These are phyloP conservation scores for Pseudonitzschia multiseries DNA, from an alignment of 108 stramenopile genomes.

Conservation along the genomic window DNA sequence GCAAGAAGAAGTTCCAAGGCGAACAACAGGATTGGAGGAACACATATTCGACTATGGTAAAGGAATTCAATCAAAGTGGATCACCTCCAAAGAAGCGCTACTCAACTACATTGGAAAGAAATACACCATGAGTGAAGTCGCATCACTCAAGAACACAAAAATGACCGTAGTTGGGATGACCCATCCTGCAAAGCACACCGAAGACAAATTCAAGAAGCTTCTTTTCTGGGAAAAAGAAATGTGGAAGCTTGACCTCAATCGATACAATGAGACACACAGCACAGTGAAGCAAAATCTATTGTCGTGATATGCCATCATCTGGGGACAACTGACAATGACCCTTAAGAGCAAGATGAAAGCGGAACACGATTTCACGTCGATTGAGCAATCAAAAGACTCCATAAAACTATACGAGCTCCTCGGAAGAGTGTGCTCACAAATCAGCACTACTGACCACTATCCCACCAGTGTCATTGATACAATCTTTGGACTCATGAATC, in stretches of 20 bases:
- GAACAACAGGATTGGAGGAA: neutral
- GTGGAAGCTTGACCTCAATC: neutral
- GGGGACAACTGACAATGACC: neutral
- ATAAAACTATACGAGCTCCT: too few relatives aligned
- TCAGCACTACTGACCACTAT: too few relatives aligned
- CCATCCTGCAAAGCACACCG: neutral
- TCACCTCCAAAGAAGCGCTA: neutral
- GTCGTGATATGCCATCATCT: neutral
- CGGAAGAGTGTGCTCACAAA: too few relatives aligned
- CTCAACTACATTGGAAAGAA: constrained; percentile 5
- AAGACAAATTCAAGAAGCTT: neutral
- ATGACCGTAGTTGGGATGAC: neutral
- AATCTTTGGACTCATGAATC: too few relatives aligned
- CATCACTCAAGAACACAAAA: neutral
- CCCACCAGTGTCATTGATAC: too few relatives aligned
- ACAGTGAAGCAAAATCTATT: neutral
- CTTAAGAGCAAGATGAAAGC: neutral
- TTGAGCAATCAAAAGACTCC: too few relatives aligned
- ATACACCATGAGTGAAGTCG: neutral
- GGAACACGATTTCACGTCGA: neutral
- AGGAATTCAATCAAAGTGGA: neutral
- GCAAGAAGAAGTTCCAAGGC: constrained; percentile 7
- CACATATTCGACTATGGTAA: neutral
- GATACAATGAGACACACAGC: neutral
- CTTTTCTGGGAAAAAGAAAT: neutral